Conservation (phyloP, 495 filamentous ascomycete species). For the Talaromyces ruber region DNA sequence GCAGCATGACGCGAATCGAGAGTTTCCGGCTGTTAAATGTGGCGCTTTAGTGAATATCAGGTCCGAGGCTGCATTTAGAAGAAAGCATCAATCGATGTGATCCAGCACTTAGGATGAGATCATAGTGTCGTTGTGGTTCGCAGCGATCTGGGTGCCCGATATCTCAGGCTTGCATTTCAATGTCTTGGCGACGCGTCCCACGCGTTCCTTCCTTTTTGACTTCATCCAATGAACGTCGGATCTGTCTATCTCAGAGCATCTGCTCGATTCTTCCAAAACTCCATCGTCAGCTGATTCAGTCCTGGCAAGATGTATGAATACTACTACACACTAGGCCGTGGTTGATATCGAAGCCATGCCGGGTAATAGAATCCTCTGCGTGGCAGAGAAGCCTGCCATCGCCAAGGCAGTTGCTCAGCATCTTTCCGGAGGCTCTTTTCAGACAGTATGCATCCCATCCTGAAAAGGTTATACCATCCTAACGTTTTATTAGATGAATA, state of each 20-base stretch:
- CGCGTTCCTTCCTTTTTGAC: constrained; percentile 2
- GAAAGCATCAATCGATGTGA: not conserved
- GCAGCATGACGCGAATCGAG: not conserved
- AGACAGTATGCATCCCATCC: constrained; percentile 48
- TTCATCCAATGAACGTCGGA: not conserved
- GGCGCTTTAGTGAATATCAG: not conserved
- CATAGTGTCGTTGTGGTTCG: not conserved
- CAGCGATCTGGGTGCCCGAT: not conserved
- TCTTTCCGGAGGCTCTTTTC: constrained; percentile 65
- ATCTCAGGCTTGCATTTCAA: not conserved
- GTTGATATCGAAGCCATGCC: constrained; percentile 3
- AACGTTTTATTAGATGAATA: constrained; percentile 31
- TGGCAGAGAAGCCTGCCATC: constrained; percentile 96
- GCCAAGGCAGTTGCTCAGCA: constrained; percentile 88
- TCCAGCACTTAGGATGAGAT: not conserved
- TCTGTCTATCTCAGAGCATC: not conserved
- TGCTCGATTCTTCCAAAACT: not conserved
- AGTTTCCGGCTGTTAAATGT: not conserved
- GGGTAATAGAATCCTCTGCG: constrained; percentile 63
- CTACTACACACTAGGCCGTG: not conserved
- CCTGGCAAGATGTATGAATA: not conserved
- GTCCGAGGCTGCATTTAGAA: not conserved
- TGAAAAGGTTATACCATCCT: constrained; percentile 11
- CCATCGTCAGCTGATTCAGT: not conserved
- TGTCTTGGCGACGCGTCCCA: constrained; percentile 3